Conservation (phyloP, 1,284 basidiomycete species). For the Hymenochaete sp. region DNA sequence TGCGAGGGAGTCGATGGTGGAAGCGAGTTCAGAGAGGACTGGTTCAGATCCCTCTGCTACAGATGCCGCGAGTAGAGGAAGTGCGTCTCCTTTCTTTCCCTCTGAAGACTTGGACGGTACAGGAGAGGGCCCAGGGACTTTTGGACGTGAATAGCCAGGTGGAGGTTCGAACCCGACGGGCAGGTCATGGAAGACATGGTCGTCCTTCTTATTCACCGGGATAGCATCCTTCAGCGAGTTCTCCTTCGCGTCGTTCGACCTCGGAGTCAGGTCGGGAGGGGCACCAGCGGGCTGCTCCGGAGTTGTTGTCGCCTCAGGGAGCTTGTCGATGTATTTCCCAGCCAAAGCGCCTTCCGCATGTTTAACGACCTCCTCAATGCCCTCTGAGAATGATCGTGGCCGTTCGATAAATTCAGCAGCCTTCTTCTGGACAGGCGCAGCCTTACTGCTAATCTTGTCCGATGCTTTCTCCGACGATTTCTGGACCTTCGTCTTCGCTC, state of each 20-base stretch:
- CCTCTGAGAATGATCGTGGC: slow-evolving; percentile 40
- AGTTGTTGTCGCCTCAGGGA: slow-evolving; percentile 29
- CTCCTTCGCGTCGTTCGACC: slow-evolving; percentile 21
- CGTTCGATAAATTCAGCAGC: slow-evolving; percentile 30
- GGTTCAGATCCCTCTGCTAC: slow-evolving; percentile 77
- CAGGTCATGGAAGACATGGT: slow-evolving; percentile 41
- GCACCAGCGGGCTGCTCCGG: slow-evolving; percentile 27
- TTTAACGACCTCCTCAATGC: slow-evolving; percentile 53
- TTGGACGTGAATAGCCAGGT: slow-evolving; percentile 67
- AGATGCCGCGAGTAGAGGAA: slow-evolving; percentile 78
- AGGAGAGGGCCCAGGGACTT: slow-evolving; percentile 26
- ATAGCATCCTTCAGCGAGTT: slow-evolving; percentile 21
- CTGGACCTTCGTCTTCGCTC: slow-evolving; percentile 44
- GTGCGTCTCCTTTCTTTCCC: slow-evolving; percentile 28
- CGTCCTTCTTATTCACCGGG: slow-evolving; percentile 28
- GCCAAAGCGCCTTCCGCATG: slow-evolving; percentile 64
- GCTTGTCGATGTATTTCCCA: slow-evolving; percentile 30
- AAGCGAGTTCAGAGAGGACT: slow-evolving; percentile 85
- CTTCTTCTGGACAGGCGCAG: slow-evolving; percentile 28
- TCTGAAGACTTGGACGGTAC: slow-evolving; percentile 27
- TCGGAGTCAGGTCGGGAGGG: slow-evolving; percentile 25
- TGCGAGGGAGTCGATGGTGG: slow-evolving; percentile 89
- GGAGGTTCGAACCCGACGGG: slow-evolving; percentile 89
- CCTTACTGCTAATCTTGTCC: slow-evolving; percentile 25
- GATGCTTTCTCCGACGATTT: slow-evolving; percentile 33